These are phyloP conservation scores for Plasmopara viticola DNA, from an alignment of 352 stramenopile genomes.

Conservation along the genomic window DNA sequence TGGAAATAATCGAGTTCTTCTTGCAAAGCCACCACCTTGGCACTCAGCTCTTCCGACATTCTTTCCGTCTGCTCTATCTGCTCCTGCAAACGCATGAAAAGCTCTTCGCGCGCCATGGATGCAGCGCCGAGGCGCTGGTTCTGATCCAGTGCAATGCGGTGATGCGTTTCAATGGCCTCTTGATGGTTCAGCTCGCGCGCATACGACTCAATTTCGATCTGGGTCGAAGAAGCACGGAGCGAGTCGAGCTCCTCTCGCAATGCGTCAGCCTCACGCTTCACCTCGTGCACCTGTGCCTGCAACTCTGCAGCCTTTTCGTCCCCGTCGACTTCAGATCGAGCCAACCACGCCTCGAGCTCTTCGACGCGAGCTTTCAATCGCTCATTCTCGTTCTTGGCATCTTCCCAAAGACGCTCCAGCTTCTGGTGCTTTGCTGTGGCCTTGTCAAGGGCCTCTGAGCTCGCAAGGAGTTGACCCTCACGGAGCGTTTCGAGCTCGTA, in stretches of 20 bases:
- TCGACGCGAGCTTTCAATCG: conserved; percentile 54
- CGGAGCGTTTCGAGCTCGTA: conserved; percentile 37
- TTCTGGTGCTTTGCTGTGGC: conserved; percentile 51
- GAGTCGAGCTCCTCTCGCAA: conserved; percentile 44
- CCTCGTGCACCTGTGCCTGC: conserved; percentile 41
- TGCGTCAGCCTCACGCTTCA: conserved; percentile 41
- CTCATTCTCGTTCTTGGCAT: conserved; percentile 46
- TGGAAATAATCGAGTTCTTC: conserved; percentile 83
- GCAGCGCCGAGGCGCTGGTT: conserved; percentile 39
- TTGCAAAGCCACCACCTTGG: conserved; percentile 42
- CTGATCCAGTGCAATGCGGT: conserved; percentile 30
- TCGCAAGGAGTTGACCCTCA: conserved; percentile 42
- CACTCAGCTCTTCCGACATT: conserved; percentile 27
- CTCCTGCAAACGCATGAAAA: conserved; percentile 34
- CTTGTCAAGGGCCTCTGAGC: conserved; percentile 35
- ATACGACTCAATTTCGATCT: conserved; percentile 46
- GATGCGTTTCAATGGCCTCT: conserved; percentile 40
- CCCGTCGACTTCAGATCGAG: conserved; percentile 28
- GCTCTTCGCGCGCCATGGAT: conserved; percentile 47
- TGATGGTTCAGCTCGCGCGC: conserved; percentile 36
- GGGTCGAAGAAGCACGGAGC: conserved; percentile 39
- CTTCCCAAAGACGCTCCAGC: conserved; percentile 45
- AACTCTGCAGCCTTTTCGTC: conserved; percentile 40
- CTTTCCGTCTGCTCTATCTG: conserved; percentile 30
- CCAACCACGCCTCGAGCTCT: conserved; percentile 44